Evolutionary conservation across 192 early-diverging fungal species (phyloP).

Genomic region (Kappamyces sp.): DNA sequence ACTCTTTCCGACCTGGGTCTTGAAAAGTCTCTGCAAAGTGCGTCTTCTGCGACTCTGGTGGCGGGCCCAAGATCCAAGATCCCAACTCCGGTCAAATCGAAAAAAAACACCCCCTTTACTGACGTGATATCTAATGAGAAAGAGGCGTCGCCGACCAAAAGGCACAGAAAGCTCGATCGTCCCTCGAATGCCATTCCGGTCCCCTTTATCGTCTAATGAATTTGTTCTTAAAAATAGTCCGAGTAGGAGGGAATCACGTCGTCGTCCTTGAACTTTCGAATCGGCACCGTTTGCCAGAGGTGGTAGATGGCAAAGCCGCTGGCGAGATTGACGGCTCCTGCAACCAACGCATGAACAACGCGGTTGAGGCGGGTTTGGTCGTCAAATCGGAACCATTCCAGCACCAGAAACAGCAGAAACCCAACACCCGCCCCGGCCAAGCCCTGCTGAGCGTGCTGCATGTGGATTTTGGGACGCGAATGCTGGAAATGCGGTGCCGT

Average conservation of each 20-base stretch:
- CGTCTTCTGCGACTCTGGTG: too few relatives aligned
- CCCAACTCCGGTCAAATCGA: too few relatives aligned
- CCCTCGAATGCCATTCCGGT: too few relatives aligned
- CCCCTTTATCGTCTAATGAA: too few relatives aligned
- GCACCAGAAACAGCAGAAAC: background rate
- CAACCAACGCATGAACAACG: background rate
- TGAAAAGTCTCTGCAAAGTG: too few relatives aligned
- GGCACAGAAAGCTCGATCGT: too few relatives aligned
- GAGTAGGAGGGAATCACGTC: background rate
- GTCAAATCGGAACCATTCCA: background rate
- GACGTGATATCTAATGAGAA: too few relatives aligned
- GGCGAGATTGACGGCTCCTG: background rate
- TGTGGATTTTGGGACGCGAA: background rate
- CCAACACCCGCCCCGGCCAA: background rate
- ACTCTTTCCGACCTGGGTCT: too few relatives aligned
- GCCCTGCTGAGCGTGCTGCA: background rate
- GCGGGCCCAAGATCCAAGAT: too few relatives aligned
- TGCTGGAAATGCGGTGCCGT: too few relatives aligned
- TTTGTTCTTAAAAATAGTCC: background rate
- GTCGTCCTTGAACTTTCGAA: slow-evolving; percentile 4
- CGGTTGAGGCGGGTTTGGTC: background rate
- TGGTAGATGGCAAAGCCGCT: background rate
- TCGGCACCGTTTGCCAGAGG: background rate
- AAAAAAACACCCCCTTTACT: too few relatives aligned
- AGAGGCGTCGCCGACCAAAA: too few relatives aligned